Evolutionary conservation across 2,329 filamentous ascomycete genomes (phyloP).

Genomic region (Penicillium sp.): DNA sequence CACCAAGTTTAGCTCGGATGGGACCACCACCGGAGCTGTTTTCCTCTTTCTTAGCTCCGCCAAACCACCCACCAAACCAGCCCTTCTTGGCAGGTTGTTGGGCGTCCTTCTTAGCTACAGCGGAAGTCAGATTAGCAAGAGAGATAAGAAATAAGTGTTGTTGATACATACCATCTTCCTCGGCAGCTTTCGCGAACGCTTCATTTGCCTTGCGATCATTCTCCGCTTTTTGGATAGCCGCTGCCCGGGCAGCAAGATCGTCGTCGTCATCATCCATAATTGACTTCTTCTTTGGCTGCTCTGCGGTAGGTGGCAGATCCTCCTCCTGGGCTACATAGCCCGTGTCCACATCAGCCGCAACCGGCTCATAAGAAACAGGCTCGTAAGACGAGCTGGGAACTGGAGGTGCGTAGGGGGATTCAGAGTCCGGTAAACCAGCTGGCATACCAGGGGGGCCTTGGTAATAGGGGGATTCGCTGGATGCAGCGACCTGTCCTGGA

Average conservation of each 20-base stretch:
- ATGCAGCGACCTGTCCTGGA: slow-evolving; percentile 10
- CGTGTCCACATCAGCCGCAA: slow-evolving; percentile 19
- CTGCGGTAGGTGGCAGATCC: slow-evolving; percentile 43
- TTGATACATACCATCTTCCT: slow-evolving; percentile 55
- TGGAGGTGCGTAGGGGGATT: slow-evolving; percentile 33
- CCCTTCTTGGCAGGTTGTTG: slow-evolving; percentile 48
- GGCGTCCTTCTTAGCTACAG: slow-evolving; percentile 37
- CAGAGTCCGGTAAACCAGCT: slow-evolving; percentile 18
- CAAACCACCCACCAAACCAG: slow-evolving; percentile 86
- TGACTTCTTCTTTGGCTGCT: slow-evolving; percentile 69
- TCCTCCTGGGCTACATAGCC: slow-evolving; percentile 47
- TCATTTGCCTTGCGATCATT: slow-evolving; percentile 73
- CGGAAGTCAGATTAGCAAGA: slow-evolving; percentile 46
- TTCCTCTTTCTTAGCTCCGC: slow-evolving; percentile 58
- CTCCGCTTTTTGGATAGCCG: slow-evolving; percentile 56
- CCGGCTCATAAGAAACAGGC: not conserved
- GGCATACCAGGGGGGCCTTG: slow-evolving; percentile 21
- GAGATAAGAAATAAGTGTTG: not conserved
- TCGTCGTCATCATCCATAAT: slow-evolving; percentile 80
- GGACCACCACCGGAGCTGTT: slow-evolving; percentile 48
- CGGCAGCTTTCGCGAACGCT: slow-evolving; percentile 79
- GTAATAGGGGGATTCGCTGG: slow-evolving; percentile 26
- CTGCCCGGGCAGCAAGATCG: slow-evolving; percentile 56
- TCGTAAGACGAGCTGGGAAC: slow-evolving; percentile 30
- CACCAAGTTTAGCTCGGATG: slow-evolving; percentile 90